Conservation (phyloP, 2,329 filamentous ascomycete species). For the Didymella lethalis region DNA sequence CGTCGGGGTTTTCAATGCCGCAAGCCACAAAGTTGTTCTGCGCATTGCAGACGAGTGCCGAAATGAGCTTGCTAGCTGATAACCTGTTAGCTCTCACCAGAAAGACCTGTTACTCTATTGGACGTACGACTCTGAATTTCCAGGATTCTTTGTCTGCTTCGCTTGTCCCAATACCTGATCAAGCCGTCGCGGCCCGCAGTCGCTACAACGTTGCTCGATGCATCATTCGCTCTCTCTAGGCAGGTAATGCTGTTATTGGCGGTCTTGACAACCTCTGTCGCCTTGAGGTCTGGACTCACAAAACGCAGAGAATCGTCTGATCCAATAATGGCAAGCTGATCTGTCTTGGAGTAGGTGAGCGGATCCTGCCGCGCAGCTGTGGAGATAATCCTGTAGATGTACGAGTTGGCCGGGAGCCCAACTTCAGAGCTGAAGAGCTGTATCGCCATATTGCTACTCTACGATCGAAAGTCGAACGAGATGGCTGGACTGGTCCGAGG, state of each 20-base stretch:
- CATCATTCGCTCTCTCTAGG: constrained; percentile 63
- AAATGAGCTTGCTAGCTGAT: constrained; percentile 61
- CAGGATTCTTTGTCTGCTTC: constrained; percentile 59
- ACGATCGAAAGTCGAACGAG: no score
- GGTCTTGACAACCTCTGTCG: constrained; percentile 58
- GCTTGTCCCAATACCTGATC: constrained; percentile 71
- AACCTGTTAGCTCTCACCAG: constrained; percentile 31
- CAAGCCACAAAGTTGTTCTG: constrained; percentile 69
- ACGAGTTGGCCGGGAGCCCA: constrained; percentile 45
- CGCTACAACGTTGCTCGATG: constrained; percentile 63
- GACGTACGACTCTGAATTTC: constrained; percentile 46
- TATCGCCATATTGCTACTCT: constrained; percentile 27
- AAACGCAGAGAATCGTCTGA: constrained; percentile 75
- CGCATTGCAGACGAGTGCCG: constrained; percentile 69
- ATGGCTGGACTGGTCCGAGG: no score
- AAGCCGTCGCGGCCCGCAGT: constrained; percentile 77
- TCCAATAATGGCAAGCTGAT: constrained; percentile 66
- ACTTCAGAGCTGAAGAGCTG: constrained; percentile 32
- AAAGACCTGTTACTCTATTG: background rate
- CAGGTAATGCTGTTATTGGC: constrained; percentile 71
- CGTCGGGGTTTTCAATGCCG: constrained; percentile 72
- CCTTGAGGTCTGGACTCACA: constrained; percentile 68
- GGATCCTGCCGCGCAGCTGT: constrained; percentile 43
- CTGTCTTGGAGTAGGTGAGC: constrained; percentile 41
- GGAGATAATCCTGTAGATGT: constrained; percentile 51